phyloP scores from a whole-genome alignment of 1,284 basidiomycete species.

The Apiotrichum siamense region DNA sequence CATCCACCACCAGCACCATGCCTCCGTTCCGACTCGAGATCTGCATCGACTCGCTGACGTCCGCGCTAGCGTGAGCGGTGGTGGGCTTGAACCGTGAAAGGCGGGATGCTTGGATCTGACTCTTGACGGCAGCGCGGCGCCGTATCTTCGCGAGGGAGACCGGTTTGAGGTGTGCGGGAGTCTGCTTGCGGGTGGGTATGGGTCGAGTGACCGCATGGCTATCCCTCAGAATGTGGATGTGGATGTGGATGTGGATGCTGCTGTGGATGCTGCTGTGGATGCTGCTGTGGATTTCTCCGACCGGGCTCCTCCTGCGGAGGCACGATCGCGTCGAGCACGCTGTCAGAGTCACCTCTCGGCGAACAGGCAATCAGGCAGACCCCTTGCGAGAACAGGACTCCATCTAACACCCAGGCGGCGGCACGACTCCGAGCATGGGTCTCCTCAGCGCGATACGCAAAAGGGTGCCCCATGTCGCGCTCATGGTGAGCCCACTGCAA shows the following conservation, averaged over 20 bases:
- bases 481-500: no score
- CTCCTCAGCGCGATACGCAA: conserved; percentile 57
- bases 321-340: no score
- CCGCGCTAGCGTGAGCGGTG: conserved; percentile 47
- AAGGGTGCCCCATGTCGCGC: conserved; percentile 51
- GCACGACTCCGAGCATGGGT: conserved; percentile 69
- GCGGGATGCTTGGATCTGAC: background rate
- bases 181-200: conserved; percentile 50
- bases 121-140: conserved; percentile 11
- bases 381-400: no score
- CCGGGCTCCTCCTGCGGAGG: no score
- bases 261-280: no score
- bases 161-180: conserved; percentile 70
- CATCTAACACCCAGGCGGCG: conserved; percentile 54
- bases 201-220: no score
- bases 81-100: no score
- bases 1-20: background rate
- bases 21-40: conserved; percentile 56
- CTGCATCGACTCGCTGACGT: conserved; percentile 70
- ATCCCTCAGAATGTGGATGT: no score
- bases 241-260: no score
- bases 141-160: conserved; percentile 11
- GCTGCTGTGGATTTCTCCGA: no score
- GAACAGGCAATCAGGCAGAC: no score
- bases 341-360: no score